Evolutionary conservation across 371 early-diverging fungal genomes (phyloP), one percentile per base, ranked within the genome.

Genomic region (Actinomortierella wolfii): DNA sequence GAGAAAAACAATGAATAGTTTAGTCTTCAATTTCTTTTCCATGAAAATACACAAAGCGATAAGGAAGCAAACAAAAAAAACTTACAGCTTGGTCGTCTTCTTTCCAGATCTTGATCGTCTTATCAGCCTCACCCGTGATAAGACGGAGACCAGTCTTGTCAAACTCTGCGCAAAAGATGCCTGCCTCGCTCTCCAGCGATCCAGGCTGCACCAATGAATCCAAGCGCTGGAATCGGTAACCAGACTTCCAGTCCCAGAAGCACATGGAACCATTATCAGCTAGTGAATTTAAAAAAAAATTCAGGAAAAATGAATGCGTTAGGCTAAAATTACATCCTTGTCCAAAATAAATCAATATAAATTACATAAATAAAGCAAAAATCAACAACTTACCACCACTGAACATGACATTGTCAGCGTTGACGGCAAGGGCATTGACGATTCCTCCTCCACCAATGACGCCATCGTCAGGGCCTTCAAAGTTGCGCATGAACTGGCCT

Each of bases 51-150:
- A 42, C 18, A n/a, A 11, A 41, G 17, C 1, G 3, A 51, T 15
- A 28, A 39, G 2, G 20, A 50, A 3, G 40, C 34, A 53, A 2
- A 56, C 43, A 26, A 18, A 9, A 13, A 42, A 23, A 17, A 59
- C 83, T 57, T 78, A 90, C 86, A 47, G 90, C 87, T 50, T 78
- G 73, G 29, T 83, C 83, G 63, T 89, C 86, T 61, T 96, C 95
- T 63, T 91, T 92, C 88, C 93, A 99, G 47, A 99, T 93, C 81
- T 99, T 98, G 80, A 98, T 96, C 0, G 97, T 93, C 81, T 98
- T 98, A 80, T 98, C 99, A 0, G 97, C 97, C 79, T 98, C 99
- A 62, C 97, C 95, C 0, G 99, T 99, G 57, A 98, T 93, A 42
- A 99, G 83, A 51, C 98, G 91, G 44, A 91, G 79, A 0, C 98